A percentile compares a stretch with the other conserved stretches of the same genome.
phyloP scores from a whole-genome alignment of 495 filamentous ascomycete genomes.

The Penicillium ucsense region DNA sequence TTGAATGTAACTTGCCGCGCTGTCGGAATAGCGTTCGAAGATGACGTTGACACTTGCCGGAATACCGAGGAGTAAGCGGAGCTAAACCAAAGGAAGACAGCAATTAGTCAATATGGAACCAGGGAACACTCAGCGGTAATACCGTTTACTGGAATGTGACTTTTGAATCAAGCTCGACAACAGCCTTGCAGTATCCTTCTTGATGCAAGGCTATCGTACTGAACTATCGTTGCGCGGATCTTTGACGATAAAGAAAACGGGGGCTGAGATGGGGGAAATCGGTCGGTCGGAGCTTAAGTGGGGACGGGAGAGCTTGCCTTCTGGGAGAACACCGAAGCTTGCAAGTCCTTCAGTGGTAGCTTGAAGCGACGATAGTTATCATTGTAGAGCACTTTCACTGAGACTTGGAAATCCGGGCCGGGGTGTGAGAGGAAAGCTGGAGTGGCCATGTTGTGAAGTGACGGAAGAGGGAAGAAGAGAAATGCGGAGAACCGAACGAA shows the following conservation, averaged over 20 bases:
- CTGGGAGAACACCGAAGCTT: conserved; percentile 59
- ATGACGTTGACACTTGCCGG: conserved; percentile 55
- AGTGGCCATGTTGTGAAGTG: conserved; percentile 23
- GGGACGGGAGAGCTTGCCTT: conserved; percentile 68
- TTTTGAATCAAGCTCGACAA: no score
- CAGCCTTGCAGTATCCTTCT: no score
- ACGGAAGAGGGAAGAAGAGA: conserved; percentile 7
- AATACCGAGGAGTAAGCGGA: conserved; percentile 64
- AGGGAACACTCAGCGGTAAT: no score
- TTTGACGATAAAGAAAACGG: conserved; percentile 12
- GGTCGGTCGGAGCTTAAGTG: conserved; percentile 27
- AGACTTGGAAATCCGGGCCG: conserved; percentile 66
- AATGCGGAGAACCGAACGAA: conserved; percentile 6
- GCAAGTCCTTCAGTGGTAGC: conserved; percentile 79
- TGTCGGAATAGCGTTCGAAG: conserved; percentile 96
- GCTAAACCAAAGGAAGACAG: conserved; percentile 38
- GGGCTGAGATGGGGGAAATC: conserved; percentile 14
- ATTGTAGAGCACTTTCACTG: conserved; percentile 67
- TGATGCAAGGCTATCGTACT: not conserved
- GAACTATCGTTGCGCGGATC: conserved; percentile 2
- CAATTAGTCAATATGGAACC: conserved; percentile 9
- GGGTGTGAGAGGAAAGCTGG: conserved; percentile 18
- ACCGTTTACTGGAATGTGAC: no score
- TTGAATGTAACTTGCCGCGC: conserved; percentile 66
- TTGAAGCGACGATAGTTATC: conserved; percentile 80